A percentile compares a stretch with the other conserved stretches of the same genome.
Evolutionary conservation across 1,139 yeast genomes (phyloP).

Genomic region (Geotrichum bryndzae): DNA sequence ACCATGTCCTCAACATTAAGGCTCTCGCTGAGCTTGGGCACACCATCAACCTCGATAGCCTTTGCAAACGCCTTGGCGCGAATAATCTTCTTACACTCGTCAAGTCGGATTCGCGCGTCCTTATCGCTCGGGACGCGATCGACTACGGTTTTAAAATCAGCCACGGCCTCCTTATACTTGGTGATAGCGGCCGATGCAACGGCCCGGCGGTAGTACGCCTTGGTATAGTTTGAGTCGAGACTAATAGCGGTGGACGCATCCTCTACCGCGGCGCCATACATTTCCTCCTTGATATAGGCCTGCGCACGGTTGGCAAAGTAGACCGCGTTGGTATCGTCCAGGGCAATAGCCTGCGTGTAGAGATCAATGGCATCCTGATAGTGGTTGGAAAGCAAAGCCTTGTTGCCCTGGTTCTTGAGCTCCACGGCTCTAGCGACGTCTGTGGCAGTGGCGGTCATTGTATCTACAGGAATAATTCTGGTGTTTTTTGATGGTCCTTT

Average conservation of each 20-base stretch:
- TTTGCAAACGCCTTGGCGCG: slow-evolving; percentile 75
- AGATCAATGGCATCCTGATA: slow-evolving; percentile 61
- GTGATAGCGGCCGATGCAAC: slow-evolving; percentile 72
- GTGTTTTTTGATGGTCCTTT: background rate
- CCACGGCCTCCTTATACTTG: slow-evolving; percentile 67
- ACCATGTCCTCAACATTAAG: slow-evolving; percentile 44
- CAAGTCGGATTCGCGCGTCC: slow-evolving; percentile 57
- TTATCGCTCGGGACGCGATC: slow-evolving; percentile 62
- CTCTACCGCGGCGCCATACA: slow-evolving; percentile 73
- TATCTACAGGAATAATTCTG: background rate
- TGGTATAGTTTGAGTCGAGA: slow-evolving; percentile 60
- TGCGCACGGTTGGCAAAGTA: slow-evolving; percentile 86
- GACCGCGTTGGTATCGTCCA: slow-evolving; percentile 62
- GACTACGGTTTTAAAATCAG: slow-evolving; percentile 62
- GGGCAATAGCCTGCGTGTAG: slow-evolving; percentile 72
- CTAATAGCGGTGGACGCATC: slow-evolving; percentile 72
- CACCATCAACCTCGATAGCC: slow-evolving; percentile 74
- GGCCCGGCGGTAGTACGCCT: slow-evolving; percentile 80
- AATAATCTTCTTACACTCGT: slow-evolving; percentile 60
- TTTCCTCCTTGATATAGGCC: slow-evolving; percentile 78
- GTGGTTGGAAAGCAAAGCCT: slow-evolving; percentile 55
- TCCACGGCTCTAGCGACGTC: slow-evolving; percentile 20
- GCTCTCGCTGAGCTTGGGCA: slow-evolving; percentile 40
- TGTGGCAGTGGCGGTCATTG: background rate
- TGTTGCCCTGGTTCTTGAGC: slow-evolving; percentile 66